Evolutionary conservation across 2,329 filamentous ascomycete species (phyloP), one percentile per base, ranked within the genome.

Genomic region (Fusarium sacchari): DNA sequence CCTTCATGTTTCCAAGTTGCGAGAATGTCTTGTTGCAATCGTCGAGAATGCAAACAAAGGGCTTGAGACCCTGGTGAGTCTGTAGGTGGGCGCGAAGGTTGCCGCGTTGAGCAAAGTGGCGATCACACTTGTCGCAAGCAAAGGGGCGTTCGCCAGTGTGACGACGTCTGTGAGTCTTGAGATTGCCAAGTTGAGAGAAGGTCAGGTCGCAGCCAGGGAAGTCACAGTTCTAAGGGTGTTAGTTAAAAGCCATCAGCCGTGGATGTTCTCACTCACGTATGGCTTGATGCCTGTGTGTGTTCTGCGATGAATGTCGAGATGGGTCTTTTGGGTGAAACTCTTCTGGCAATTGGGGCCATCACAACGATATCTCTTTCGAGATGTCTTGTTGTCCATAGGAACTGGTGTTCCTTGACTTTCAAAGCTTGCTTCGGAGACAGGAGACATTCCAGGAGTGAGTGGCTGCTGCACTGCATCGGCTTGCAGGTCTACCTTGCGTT

Each of bases 281-380:
- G 96, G 96, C 81, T 95, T 96, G 60, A 93, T 91, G 22, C 96
- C 96, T 5, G 94, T 97, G 82, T 99, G 96, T 9, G 93, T 92
- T 73, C 95, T 89, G 50, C 90, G 91, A 81, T 99, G 96, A 55
- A 97, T 98, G 69, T 96, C 93, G 17, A 98, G 88, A 77, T 98
- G 96, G 3, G 95, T 97, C 83, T 96, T 97, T 80, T 98, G 96
- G 67, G 90, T 90, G 82, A 98, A 98, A 70, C 88, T 90, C 85
- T 96, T 97, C 76, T 87, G 86, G 82, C 96, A 98, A 44, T 89
- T 89, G 13, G 90, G 88, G 43, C 94, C 87, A 26, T 87, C 88
- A 83, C 96, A 99, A 24, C 88, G 84, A 80, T 96, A 95, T 77
- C 91, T 85, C 81, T 91, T 96, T 73, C 78, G 79, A 37, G 76